A percentile compares a stretch with the other conserved stretches of the same genome.
phyloP scores from a whole-genome alignment of 2,329 filamentous ascomycete genomes.

The Penicillium sp. region DNA sequence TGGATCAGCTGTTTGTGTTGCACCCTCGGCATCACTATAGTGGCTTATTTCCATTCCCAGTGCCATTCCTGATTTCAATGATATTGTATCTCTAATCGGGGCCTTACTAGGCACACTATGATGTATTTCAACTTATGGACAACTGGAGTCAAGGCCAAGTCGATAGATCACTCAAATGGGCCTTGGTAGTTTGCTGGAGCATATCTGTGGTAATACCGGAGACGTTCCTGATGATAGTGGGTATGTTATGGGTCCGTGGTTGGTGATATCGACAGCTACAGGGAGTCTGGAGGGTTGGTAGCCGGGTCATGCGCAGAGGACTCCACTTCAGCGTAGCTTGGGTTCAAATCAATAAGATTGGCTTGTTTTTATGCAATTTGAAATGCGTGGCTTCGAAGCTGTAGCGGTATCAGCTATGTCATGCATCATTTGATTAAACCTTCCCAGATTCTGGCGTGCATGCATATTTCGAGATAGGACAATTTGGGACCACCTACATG shows the following conservation, averaged over 20 bases:
- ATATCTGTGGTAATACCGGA: constrained; percentile 44
- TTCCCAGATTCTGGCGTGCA: not conserved
- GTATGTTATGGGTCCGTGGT: constrained; percentile 53
- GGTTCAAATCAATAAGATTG: not conserved
- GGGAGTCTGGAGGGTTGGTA: constrained; percentile 38
- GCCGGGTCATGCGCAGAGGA: constrained; percentile 53
- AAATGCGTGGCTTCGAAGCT: not conserved
- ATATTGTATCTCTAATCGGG: constrained; percentile 28
- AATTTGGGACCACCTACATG: not conserved
- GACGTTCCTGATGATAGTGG: constrained; percentile 49
- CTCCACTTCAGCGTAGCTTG: constrained; percentile 28
- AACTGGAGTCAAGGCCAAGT: constrained; percentile 38
- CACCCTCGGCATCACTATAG: constrained; percentile 4
- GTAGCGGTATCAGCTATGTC: not conserved
- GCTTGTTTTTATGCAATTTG: not conserved
- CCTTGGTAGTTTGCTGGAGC: constrained; percentile 26
- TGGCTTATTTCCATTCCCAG: constrained; percentile 30
- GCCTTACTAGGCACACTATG: constrained; percentile 28
- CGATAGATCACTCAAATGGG: constrained; percentile 23
- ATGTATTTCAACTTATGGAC: constrained; percentile 40
- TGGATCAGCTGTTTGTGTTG: not conserved
- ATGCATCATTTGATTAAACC: constrained; percentile 1
- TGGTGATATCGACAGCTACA: constrained; percentile 45
- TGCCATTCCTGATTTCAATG: constrained; percentile 28
- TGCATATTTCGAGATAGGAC: not conserved